phyloP scores from a whole-genome alignment of 169 alveolate species.

The Plasmodium billcollinsi region DNA sequence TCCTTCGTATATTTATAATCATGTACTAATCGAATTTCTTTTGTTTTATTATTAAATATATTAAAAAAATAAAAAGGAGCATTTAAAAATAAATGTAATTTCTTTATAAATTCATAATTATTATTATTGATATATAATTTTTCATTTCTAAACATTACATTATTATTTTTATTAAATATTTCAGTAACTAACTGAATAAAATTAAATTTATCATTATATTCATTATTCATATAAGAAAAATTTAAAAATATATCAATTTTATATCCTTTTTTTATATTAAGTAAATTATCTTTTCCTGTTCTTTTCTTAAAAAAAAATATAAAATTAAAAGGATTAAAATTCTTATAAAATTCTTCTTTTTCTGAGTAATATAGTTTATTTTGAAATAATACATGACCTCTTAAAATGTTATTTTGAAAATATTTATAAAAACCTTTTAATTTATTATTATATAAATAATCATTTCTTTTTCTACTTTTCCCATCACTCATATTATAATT shows the following conservation, averaged over 20 bases:
- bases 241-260: conserved; percentile 53
- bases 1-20: conserved; percentile 21
- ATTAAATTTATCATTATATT: conserved; percentile 50
- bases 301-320: not conserved
- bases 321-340: conserved; percentile 21
- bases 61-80: conserved; percentile 67
- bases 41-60: conserved; percentile 20
- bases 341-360: conserved; percentile 9
- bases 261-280: conserved; percentile 57
- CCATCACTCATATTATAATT: not conserved
- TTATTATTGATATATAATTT: conserved; percentile 52
- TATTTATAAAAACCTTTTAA: conserved; percentile 16
- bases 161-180: conserved; percentile 11
- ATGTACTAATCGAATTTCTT: conserved; percentile 21
- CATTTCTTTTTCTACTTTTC: not conserved
- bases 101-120: conserved; percentile 52
- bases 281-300: conserved; percentile 8
- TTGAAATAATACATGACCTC: conserved; percentile 49
- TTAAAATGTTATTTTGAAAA: conserved; percentile 59
- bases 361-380: conserved; percentile 2
- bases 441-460: conserved; percentile 10
- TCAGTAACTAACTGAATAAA: conserved; percentile 47
- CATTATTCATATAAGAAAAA: conserved; percentile 51
- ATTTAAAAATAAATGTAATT: conserved; percentile 61
- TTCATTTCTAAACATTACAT: conserved; percentile 36